A percentile compares a stretch with the other conserved stretches of the same genome.
Conservation (phyloP, 257 asterid genomes). For the Ballota nigra region DNA sequence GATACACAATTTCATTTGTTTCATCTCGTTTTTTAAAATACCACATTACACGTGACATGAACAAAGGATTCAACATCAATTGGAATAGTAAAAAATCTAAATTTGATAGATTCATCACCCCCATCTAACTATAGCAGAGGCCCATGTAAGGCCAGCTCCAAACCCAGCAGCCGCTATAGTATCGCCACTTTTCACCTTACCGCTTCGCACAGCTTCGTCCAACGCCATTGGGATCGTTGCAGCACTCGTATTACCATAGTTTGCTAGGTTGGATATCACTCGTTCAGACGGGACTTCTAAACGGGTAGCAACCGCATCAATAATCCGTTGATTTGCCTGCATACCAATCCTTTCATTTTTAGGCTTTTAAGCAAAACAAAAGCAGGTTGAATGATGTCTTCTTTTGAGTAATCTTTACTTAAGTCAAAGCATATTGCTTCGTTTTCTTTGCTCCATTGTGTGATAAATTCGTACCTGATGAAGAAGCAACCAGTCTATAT, state of each 20-base stretch:
- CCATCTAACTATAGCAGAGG: conserved; percentile 89
- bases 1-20: no score
- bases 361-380: no score
- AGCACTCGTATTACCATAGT: conserved; percentile 90
- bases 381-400: no score
- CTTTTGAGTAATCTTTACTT: no score
- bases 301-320: conserved; percentile 86
- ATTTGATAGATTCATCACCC: conserved; percentile 37
- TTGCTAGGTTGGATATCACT: conserved; percentile 85
- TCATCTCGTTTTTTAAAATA: no score
- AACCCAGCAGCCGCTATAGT: conserved; percentile 92
- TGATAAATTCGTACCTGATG: conserved; percentile 70
- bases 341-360: not conserved
- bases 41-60: no score
- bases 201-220: conserved; percentile 90
- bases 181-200: conserved; percentile 74
- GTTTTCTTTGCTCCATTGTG: conserved; percentile 20
- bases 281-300: conserved; percentile 64
- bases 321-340: conserved; percentile 86
- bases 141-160: conserved; percentile 99
- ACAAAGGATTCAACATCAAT: no score
- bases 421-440: no score
- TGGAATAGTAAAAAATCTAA: no score
- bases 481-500: conserved; percentile 87
- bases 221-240: conserved; percentile 93